Base-by-base conservation (phyloP, 2,329 filamentous ascomycete genomes). In the Aspergillus intermedius region DNA sequence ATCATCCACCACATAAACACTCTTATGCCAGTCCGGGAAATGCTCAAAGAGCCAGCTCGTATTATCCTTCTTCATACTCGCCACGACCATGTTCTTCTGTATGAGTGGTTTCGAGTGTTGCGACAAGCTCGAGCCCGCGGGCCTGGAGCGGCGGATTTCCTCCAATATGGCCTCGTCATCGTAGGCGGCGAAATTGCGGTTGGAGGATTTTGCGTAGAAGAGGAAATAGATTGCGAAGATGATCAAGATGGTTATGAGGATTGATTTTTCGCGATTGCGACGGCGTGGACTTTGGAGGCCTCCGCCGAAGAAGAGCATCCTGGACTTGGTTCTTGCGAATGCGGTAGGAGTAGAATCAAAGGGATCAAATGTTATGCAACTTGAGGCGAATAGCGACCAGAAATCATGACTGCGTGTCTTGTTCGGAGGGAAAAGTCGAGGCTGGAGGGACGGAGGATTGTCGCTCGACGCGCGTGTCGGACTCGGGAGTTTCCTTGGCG, bases 1-100 rank as follows among this genome's bases (percentile, higher is more conserved):
- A 55, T 79, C 71, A 54, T 82, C 73, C 45, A 77, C 77, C 22
- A 79, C 71, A 59, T 82, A 82, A 49, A 81, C 70, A 50, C 71
- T 78, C 60, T 75, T 74, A 50, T 73, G 68, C 77, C 77, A 80
- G 19, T 70, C 67, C 1, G 69, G 64, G 30, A 72, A 65, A 50
- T 65, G 53, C 30, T 70, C 60, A 21, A 58, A 59, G 34, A 72
- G 46, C 70, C 70, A 73, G 5, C 66, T 65, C 5, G 65, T 68
- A 54, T 73, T 61, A 42, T 72, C 70, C 1, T 44, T 53, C 47
- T 61, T 64, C 61, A 69, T 66, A 52, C 67, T 70, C 4, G 70
- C 70, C 39, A 72, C 63, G 22, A 73, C 58, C 59, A 72, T 58
- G 42, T 62, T 60, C 52, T 64, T 66, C 5, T 52, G 54, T 42